Evolutionary conservation across 192 early-diverging fungal species (phyloP).

Genomic region (Chytriomyces hyalinus): DNA sequence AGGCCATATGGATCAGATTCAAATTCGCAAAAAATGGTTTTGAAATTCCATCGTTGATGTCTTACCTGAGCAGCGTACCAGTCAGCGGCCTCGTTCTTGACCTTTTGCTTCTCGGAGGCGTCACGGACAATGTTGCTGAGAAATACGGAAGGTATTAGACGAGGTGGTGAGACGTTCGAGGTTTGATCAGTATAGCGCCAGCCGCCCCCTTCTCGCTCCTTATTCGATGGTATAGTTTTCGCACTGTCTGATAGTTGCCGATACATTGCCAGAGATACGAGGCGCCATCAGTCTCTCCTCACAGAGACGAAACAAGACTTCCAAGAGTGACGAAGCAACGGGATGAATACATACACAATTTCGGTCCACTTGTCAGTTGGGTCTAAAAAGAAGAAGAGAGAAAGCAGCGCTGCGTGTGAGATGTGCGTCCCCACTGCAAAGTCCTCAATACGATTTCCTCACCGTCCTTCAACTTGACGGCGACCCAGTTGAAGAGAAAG

Average conservation of each 20-base stretch:
- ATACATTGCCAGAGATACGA: too few relatives aligned
- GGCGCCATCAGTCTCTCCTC: too few relatives aligned
- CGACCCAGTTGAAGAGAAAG: conserved; percentile 49
- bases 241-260: too few relatives aligned
- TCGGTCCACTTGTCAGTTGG: conserved; percentile 57
- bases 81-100: conserved; percentile 49
- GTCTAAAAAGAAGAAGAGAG: conserved; percentile 27
- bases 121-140: conserved; percentile 49
- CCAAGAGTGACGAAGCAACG: not conserved
- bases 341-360: conserved; percentile 52
- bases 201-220: too few relatives aligned
- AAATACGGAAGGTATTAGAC: not conserved
- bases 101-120: conserved; percentile 35
- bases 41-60: not conserved
- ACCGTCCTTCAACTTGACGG: conserved; percentile 54
- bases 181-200: too few relatives aligned
- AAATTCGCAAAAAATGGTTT: not conserved
- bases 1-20: not conserved
- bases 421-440: not conserved
- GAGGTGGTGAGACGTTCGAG: not conserved
- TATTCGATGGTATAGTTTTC: too few relatives aligned
- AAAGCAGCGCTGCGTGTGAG: not conserved
- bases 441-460: conserved; percentile 1
- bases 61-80: conserved; percentile 39
- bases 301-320: too few relatives aligned